phyloP scores from a whole-genome alignment of 371 early-diverging fungal genomes.

The Mucor lusitanicus region DNA sequence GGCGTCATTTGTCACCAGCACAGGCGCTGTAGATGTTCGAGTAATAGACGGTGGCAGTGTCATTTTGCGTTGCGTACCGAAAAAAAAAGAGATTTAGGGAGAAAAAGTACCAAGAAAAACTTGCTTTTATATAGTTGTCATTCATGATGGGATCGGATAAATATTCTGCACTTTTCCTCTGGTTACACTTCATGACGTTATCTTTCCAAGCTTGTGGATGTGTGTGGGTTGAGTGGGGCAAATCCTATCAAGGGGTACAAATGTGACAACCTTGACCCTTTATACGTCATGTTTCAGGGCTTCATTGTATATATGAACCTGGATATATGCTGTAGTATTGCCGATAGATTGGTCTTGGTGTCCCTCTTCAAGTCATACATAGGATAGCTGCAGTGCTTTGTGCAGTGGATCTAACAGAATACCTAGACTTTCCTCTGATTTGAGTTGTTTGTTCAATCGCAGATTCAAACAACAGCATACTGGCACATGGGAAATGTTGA shows the following conservation, averaged over 20 bases:
- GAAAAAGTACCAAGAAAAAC: not conserved
- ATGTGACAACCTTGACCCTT: not conserved
- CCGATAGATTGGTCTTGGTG: not conserved
- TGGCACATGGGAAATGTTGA: not conserved
- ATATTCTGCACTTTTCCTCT: not conserved
- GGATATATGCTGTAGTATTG: not conserved
- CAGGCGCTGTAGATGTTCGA: constrained; percentile 18
- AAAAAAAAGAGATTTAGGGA: not conserved
- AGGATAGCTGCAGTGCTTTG: too few species aligned
- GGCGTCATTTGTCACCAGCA: not conserved
- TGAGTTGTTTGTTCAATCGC: not conserved
- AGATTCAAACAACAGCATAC: not conserved
- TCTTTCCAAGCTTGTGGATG: not conserved
- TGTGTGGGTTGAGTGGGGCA: not conserved
- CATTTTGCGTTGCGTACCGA: not conserved
- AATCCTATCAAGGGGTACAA: not conserved
- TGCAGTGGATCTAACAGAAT: too few species aligned
- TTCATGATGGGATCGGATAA: not conserved
- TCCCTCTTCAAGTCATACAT: not conserved
- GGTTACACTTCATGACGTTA: not conserved
- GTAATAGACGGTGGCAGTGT: constrained; percentile 4
- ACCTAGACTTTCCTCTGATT: too few species aligned
- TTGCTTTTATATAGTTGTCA: not conserved
- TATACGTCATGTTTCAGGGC: not conserved
- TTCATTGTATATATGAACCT: not conserved